A percentile compares a stretch with the other conserved stretches of the same genome.
Evolutionary conservation across 2,329 filamentous ascomycete species (phyloP).

Genomic region (Colletotrichum karsti): DNA sequence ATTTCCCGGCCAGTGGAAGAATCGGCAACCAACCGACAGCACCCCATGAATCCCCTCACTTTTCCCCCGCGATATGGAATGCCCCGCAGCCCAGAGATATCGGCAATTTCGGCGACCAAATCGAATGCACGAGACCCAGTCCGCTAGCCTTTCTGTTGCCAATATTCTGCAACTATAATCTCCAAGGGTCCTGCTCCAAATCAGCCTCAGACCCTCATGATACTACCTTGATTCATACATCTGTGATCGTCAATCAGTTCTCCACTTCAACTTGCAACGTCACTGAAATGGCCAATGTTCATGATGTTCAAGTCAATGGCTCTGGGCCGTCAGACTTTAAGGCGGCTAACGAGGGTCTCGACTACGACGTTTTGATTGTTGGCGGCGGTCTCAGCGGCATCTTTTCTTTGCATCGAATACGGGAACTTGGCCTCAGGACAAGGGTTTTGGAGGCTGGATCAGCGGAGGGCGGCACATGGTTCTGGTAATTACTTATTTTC

Average conservation of each 20-base stretch:
- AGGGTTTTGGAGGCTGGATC: conserved; percentile 49
- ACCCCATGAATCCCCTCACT: conserved; percentile 2
- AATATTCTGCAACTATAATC: too few species aligned
- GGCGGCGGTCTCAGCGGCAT: conserved; percentile 51
- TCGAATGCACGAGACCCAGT: too few species aligned
- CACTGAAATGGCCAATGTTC: neutral
- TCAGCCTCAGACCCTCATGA: neutral
- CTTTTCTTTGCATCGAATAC: conserved; percentile 48
- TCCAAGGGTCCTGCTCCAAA: too few species aligned
- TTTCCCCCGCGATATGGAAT: neutral
- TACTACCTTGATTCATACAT: neutral
- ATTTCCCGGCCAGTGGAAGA: neutral
- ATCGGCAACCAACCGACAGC: neutral
- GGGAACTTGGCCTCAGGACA: conserved; percentile 44
- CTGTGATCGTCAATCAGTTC: neutral
- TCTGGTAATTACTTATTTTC: conserved; percentile 37
- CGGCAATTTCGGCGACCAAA: neutral
- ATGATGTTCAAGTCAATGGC: neutral
- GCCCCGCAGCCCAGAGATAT: neutral
- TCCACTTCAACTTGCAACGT: neutral
- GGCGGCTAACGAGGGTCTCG: conserved; percentile 28
- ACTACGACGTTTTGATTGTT: conserved; percentile 48
- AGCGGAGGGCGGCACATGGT: conserved; percentile 55
- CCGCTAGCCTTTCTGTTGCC: too few species aligned
- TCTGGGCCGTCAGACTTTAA: neutral